A percentile compares a stretch with the other conserved stretches of the same genome.
phyloP scores from a whole-genome alignment of 2,329 filamentous ascomycete genomes.

The Blumeria graminis region DNA sequence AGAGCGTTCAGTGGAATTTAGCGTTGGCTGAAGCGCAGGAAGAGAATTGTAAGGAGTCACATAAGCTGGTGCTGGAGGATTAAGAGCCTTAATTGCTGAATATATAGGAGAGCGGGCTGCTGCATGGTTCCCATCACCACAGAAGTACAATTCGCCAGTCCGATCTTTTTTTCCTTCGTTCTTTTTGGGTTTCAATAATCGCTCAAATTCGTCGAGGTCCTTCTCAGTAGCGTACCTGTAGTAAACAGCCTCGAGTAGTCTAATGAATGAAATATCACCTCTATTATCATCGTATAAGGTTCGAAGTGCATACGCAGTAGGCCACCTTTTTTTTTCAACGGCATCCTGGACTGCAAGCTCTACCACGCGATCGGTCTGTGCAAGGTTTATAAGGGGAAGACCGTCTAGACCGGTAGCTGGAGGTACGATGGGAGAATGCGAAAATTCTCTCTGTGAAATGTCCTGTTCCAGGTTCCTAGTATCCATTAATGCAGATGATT shows the following conservation, averaged over 20 bases:
- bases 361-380: slow-evolving; percentile 25
- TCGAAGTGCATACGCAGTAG: slow-evolving; percentile 36
- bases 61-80: slow-evolving; percentile 7
- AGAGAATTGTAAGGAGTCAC: slow-evolving; percentile 7
- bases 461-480: not conserved
- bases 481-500: slow-evolving; percentile 3
- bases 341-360: slow-evolving; percentile 34
- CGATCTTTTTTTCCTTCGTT: slow-evolving; percentile 29
- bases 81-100: slow-evolving; percentile 4
- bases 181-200: slow-evolving; percentile 28
- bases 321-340: slow-evolving; percentile 29
- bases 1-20: not conserved
- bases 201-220: slow-evolving; percentile 26
- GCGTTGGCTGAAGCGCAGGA: not conserved
- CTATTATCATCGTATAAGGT: slow-evolving; percentile 34
- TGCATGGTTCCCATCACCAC: slow-evolving; percentile 13
- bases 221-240: slow-evolving; percentile 29
- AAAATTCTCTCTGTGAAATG: slow-evolving; percentile 1
- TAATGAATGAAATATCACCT: slow-evolving; percentile 25
- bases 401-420: slow-evolving; percentile 6
- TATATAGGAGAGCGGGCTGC: slow-evolving; percentile 5
- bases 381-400: slow-evolving; percentile 7
- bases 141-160: slow-evolving; percentile 28
- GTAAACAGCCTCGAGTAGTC: slow-evolving; percentile 33
- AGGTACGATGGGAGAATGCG: slow-evolving; percentile 1